Conservation (phyloP, 139 green algal genomes). For the Micromonas pusilla region DNA sequence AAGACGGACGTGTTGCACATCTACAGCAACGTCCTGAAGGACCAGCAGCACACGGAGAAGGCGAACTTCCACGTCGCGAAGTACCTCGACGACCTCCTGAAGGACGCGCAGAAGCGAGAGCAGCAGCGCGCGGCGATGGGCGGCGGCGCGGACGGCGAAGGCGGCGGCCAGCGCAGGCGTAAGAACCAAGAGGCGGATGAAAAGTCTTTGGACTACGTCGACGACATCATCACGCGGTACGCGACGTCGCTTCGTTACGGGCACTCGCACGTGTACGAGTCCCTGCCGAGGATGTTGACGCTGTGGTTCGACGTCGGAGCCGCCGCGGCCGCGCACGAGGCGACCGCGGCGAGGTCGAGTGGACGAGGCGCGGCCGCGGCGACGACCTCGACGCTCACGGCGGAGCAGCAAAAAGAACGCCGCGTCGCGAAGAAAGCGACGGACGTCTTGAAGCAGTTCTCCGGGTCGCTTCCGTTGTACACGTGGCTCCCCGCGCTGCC, state of each 20-base stretch:
- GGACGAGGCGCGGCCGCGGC: no score
- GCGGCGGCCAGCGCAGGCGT: not conserved
- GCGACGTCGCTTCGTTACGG: conserved; percentile 54
- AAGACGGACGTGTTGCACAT: conserved; percentile 54
- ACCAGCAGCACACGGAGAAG: conserved; percentile 66
- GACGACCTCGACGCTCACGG: no score
- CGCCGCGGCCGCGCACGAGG: conserved; percentile 3
- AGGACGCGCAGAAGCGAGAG: conserved; percentile 44
- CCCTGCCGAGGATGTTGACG: conserved; percentile 86
- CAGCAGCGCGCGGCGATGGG: conserved; percentile 11
- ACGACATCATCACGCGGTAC: conserved; percentile 62
- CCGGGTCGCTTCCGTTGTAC: conserved; percentile 51
- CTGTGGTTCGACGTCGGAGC: conserved; percentile 86
- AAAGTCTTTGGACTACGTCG: conserved; percentile 56
- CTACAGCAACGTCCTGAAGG: conserved; percentile 56
- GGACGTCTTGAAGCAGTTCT: not conserved
- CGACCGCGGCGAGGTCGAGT: not conserved
- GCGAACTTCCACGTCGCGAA: conserved; percentile 71
- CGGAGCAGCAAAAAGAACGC: conserved; percentile 11
- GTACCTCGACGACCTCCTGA: conserved; percentile 77
- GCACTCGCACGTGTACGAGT: conserved; percentile 60
- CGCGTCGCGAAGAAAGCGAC: not conserved
- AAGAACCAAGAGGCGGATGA: conserved; percentile 46
- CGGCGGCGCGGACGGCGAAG: not conserved
- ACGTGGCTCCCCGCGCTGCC: conserved; percentile 78